phyloP scores from a whole-genome alignment of 2,329 filamentous ascomycete genomes.

The Helminthosporium solani region DNA sequence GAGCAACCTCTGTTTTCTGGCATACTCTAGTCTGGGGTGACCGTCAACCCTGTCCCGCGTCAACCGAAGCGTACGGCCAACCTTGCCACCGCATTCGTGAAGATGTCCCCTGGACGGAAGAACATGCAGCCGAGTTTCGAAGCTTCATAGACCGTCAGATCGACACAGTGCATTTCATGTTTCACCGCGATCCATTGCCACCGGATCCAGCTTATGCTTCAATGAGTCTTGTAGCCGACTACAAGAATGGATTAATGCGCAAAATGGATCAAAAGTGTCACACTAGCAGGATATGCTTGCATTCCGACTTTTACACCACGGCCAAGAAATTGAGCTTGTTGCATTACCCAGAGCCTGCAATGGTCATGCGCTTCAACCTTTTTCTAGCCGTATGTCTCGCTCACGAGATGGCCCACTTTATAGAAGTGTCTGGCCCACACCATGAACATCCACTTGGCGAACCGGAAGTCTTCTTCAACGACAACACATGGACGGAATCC shows the following conservation, averaged over 20 bases:
- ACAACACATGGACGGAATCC: slow-evolving; percentile 44
- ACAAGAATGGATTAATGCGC: slow-evolving; percentile 39
- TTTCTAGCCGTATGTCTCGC: slow-evolving; percentile 42
- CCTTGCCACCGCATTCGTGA: slow-evolving; percentile 38
- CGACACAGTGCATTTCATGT: slow-evolving; percentile 43
- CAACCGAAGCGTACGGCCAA: slow-evolving; percentile 34
- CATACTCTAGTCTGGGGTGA: slow-evolving; percentile 42
- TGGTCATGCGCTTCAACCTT: slow-evolving; percentile 45
- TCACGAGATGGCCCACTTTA: slow-evolving; percentile 45
- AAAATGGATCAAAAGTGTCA: slow-evolving; percentile 40
- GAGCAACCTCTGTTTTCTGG: slow-evolving; percentile 41
- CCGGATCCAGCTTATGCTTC: slow-evolving; percentile 41
- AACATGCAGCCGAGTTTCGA: slow-evolving; percentile 31
- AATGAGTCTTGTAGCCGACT: slow-evolving; percentile 42
- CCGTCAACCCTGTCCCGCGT: slow-evolving; percentile 30
- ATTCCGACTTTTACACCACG: slow-evolving; percentile 44
- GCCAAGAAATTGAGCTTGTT: slow-evolving; percentile 42
- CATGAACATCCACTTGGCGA: slow-evolving; percentile 38
- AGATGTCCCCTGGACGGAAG: slow-evolving; percentile 37
- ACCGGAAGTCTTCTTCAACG: slow-evolving; percentile 42
- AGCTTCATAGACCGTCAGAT: slow-evolving; percentile 33
- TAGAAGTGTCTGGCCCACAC: slow-evolving; percentile 41
- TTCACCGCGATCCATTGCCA: slow-evolving; percentile 39
- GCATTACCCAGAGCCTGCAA: slow-evolving; percentile 41
- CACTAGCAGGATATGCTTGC: slow-evolving; percentile 40